Evolutionary conservation across 176 grass and related monocot genomes (phyloP).

Genomic region (Oryza nivara): DNA sequence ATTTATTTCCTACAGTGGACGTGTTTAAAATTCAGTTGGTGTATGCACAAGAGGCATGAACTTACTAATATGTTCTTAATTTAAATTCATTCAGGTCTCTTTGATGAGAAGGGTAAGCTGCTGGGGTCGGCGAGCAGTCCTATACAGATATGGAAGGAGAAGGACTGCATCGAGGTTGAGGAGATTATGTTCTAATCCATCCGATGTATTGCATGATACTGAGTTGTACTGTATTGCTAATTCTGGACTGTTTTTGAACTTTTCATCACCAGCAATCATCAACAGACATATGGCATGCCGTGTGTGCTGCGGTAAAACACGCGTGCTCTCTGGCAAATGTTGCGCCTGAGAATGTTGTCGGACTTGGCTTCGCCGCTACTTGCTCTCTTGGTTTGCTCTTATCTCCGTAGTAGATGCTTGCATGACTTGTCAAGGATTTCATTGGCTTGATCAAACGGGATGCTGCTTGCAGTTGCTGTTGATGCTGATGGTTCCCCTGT

Average conservation of each 20-base stretch:
- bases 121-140: conserved; percentile 76
- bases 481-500: conserved; percentile 87
- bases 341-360: conserved; percentile 58
- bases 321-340: conserved; percentile 60
- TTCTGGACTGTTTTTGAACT: conserved; percentile 11
- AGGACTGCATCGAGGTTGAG: conserved; percentile 83
- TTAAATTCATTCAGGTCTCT: conserved; percentile 59
- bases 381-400: conserved; percentile 83
- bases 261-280: conserved; percentile 76
- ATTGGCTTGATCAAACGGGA: conserved; percentile 4
- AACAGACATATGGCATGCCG: conserved; percentile 89
- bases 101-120: conserved; percentile 75
- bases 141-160: conserved; percentile 99
- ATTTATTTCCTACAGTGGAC: not conserved
- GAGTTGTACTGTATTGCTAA: not conserved
- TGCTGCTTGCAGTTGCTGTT: conserved; percentile 76
- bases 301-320: conserved; percentile 81
- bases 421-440: conserved; percentile 15
- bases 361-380: conserved; percentile 88
- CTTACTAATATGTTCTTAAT: not conserved
- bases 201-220: not conserved
- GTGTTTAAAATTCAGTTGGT: not conserved
- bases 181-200: conserved; percentile 17
- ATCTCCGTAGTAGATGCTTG: not conserved
- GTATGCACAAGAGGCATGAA: not conserved